These are phyloP conservation scores for Starmerella lactis-condensi DNA, from an alignment of 805 yeast genomes.

Conservation along the genomic window DNA sequence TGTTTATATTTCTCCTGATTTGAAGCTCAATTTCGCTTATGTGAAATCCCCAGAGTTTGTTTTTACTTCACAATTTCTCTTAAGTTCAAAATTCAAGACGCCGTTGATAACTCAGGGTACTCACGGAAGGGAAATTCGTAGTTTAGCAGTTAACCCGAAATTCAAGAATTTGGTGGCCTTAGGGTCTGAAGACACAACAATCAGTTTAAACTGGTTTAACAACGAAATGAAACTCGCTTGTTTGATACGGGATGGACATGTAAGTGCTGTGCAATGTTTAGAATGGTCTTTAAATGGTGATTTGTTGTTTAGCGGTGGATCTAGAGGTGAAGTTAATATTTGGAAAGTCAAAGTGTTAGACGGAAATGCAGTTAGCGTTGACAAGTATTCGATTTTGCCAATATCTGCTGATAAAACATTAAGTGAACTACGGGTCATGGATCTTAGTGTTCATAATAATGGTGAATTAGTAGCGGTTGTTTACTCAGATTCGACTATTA, in stretches of 20 bases:
- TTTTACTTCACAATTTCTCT: slow-evolving; percentile 27
- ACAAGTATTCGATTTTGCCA: slow-evolving; percentile 34
- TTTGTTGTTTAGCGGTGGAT: slow-evolving; percentile 33
- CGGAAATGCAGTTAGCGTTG: slow-evolving; percentile 30
- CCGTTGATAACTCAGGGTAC: slow-evolving; percentile 38
- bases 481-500: slow-evolving; percentile 69
- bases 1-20: slow-evolving; percentile 25
- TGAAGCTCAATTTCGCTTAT: slow-evolving; percentile 21
- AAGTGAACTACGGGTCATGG: slow-evolving; percentile 86
- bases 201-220: slow-evolving; percentile 33
- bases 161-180: slow-evolving; percentile 34
- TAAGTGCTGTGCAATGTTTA: slow-evolving; percentile 70
- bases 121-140: slow-evolving; percentile 85
- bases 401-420: slow-evolving; percentile 32
- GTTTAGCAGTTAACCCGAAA: slow-evolving; percentile 35
- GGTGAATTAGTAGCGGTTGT: slow-evolving; percentile 37
- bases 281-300: slow-evolving; percentile 28
- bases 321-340: slow-evolving; percentile 70
- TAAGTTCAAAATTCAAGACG: slow-evolving; percentile 7
- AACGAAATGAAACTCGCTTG: slow-evolving; percentile 15
- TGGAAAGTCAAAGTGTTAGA: slow-evolving; percentile 42
- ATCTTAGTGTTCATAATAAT: slow-evolving; percentile 37
- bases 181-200: slow-evolving; percentile 78
- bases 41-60: slow-evolving; percentile 22
- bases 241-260: slow-evolving; percentile 47